Evolutionary conservation across 164 flowering plant species (phyloP).

Genomic region (Kalanchoe fedtschenkoi): DNA sequence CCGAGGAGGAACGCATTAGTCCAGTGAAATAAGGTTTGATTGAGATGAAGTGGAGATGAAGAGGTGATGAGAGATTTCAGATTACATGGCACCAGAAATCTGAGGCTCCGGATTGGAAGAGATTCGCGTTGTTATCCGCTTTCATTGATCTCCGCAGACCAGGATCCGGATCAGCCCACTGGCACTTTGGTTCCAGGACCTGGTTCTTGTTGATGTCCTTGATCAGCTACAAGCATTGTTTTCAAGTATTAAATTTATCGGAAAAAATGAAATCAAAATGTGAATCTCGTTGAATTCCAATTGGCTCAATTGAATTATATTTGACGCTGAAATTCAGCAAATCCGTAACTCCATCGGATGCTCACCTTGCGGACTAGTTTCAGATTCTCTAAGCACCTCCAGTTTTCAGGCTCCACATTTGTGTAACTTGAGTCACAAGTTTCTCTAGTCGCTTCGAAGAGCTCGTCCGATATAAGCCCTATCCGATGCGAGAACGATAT

Average conservation of each 20-base stretch:
- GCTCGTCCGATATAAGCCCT: conserved; percentile 8
- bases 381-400: conserved; percentile 14
- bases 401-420: conserved; percentile 14
- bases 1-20: not conserved
- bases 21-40: not conserved
- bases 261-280: not conserved
- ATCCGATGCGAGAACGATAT: conserved; percentile 5
- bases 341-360: too few species aligned
- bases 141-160: conserved; percentile 7
- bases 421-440: conserved; percentile 19
- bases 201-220: not conserved
- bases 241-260: not conserved
- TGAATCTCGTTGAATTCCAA: not conserved
- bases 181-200: conserved; percentile 23
- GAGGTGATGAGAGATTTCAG: too few species aligned
- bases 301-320: not conserved
- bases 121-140: not conserved
- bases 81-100: conserved; percentile 13
- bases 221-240: conserved; percentile 9
- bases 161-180: conserved; percentile 7
- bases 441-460: conserved; percentile 4
- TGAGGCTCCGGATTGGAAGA: not conserved
- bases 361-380: conserved; percentile 9
- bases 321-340: too few species aligned
- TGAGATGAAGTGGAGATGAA: not conserved